Base-by-base conservation (phyloP, 2,329 filamentous ascomycete genomes). In the Ambrosiella cleistominuta region DNA sequence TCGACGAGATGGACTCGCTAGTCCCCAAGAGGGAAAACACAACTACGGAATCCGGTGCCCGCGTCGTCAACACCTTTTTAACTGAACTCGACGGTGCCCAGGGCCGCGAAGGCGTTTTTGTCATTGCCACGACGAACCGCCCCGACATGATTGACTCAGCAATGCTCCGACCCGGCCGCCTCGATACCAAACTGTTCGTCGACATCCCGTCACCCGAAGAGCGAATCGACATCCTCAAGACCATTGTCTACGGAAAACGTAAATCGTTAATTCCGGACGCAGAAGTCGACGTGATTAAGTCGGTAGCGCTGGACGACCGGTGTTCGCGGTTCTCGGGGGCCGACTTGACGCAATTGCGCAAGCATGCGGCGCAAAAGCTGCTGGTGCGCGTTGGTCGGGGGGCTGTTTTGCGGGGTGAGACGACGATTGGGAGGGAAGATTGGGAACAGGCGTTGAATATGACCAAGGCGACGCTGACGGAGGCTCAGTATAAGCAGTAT, bases 71-170 rank as follows among this genome's bases (percentile, higher is more conserved):
- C 68, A 94, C 91, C 0, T 77, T 98, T 0, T 82, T 98, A 38
- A 94, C 93, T 0, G 93, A 98, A 68, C 79, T 98, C 1, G 93
- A 98, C 66, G 93, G 93, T 55, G 78, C 94, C 6, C 81, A 79
- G 62, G 83, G 80, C 63, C 81, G 93, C 42, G 78, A 82, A 52
- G 91, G 91, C 13, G 90, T 98, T 62, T 97, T 93, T 69, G 85
- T 98, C 13, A 88, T 98, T 60, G 93, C 87, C 27, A 93, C 93
- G 0, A 97, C 93, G 1, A 98, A 98, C 69, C 76, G 93, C 0
- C 91, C 91, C 0, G 91, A 97, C 66, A 95, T 95, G 72, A 97
- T 98, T 64, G 93, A 98, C 68, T 83, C 88, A 1, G 93, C 93
- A 1, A 95, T 98, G 81, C 78, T 97, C 9, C 84, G 93, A 1